These are phyloP conservation scores for Backusella sp. DNA, from an alignment of 192 early-diverging fungal species.

Conservation along the genomic window DNA sequence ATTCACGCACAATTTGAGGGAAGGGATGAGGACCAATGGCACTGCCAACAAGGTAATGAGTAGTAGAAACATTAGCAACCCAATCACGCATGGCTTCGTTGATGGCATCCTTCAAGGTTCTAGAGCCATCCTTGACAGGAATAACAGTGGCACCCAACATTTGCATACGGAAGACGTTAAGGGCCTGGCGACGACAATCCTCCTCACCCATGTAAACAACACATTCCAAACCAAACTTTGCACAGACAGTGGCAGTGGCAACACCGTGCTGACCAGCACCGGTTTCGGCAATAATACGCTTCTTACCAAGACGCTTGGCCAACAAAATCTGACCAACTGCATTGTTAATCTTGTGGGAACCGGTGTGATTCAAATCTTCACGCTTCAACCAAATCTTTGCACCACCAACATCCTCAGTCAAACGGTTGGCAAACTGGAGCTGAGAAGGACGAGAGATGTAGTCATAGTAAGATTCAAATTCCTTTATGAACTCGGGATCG, in stretches of 20 bases:
- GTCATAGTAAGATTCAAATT: conserved; percentile 86
- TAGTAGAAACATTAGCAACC: conserved; percentile 92
- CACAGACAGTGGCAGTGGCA: conserved; percentile 96
- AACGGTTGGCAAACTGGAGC: conserved; percentile 82
- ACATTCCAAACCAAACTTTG: conserved; percentile 96
- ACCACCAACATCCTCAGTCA: conserved; percentile 76
- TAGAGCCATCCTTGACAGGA: conserved; percentile 71
- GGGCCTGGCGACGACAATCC: conserved; percentile 88
- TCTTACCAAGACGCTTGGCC: conserved; percentile 94
- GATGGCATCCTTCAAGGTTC: conserved; percentile 96
- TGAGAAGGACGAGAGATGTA: conserved; percentile 92
- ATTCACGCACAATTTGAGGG: conserved; percentile 95
- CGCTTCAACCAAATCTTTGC: conserved; percentile 97
- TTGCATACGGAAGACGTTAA: conserved; percentile 96
- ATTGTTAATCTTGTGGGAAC: conserved; percentile 99
- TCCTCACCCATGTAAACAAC: conserved; percentile 98
- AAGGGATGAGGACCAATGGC: conserved; percentile 98
- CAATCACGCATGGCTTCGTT: conserved; percentile 99
- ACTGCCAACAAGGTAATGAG: conserved; percentile 96
- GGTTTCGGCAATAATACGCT: conserved; percentile 97
- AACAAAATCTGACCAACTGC: conserved; percentile 93
- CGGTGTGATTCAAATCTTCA: conserved; percentile 98
- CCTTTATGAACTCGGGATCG: conserved; percentile 91
- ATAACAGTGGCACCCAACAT: conserved; percentile 93
- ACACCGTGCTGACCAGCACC: conserved; percentile 99